These are phyloP conservation scores for Stentor coeruleus DNA, from an alignment of 73 alveolate genomes.

Conservation along the genomic window DNA sequence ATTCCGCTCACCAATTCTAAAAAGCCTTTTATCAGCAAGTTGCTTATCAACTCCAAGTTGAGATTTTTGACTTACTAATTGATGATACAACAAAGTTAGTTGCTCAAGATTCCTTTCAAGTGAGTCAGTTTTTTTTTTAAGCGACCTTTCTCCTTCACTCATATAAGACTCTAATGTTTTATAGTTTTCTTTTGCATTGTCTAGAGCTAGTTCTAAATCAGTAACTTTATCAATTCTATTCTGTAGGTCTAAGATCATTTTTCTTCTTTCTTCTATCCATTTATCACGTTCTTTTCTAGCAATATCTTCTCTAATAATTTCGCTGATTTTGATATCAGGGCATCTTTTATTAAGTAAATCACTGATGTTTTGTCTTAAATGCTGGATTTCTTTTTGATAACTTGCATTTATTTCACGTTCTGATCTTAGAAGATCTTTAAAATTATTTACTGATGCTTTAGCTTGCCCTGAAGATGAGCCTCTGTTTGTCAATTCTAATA, in stretches of 20 bases:
- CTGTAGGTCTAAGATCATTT: slow-evolving; percentile 43
- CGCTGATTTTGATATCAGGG: background rate
- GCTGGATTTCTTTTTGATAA: background rate
- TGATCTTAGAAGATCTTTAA: background rate
- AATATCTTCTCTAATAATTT: slow-evolving; percentile 22
- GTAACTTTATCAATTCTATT: slow-evolving; percentile 54
- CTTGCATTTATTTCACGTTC: slow-evolving; percentile 4
- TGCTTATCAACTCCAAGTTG: slow-evolving; percentile 74
- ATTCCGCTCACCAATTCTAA: slow-evolving; percentile 67
- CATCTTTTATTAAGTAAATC: background rate
- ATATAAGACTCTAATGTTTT: slow-evolving; percentile 43
- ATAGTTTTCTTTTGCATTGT: slow-evolving; percentile 49
- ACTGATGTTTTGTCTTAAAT: background rate
- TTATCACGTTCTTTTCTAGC: slow-evolving; percentile 29
- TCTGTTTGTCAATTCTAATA: background rate
- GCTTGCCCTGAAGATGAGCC: background rate
- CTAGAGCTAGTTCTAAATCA: slow-evolving; percentile 51
- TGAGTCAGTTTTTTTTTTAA: slow-evolving; percentile 62
- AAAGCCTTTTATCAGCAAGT: slow-evolving; percentile 69
- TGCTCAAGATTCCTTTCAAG: slow-evolving; percentile 74
- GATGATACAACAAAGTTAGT: slow-evolving; percentile 79
- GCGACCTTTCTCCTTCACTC: slow-evolving; percentile 63
- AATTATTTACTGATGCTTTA: background rate
- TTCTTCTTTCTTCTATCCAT: slow-evolving; percentile 39
- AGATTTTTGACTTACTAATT: slow-evolving; percentile 71